Base-by-base conservation (phyloP, 805 yeast genomes). In the Hanseniaspora mollemarum region DNA sequence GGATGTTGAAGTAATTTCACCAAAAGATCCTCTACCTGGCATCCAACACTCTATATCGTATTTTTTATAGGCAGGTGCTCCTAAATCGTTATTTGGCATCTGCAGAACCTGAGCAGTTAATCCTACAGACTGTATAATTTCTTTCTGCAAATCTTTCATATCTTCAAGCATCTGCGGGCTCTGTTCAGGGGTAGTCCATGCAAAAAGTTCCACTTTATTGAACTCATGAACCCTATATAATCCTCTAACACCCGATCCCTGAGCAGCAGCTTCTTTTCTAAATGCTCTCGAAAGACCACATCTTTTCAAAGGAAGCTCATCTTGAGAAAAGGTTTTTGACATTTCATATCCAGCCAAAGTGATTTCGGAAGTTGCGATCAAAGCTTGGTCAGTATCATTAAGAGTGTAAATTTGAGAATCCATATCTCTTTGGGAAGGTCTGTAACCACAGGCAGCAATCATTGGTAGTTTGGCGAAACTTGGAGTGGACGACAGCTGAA, bases 1-100 rank as follows among this genome's bases (percentile, higher is more conserved):
- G 1, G 96, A 87, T 1, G 94, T 74, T 26, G 95, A 85, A 1
- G 94, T 80, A 29, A 92, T 72, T 62, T 92, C 98, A 3, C 98
- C 98, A 86, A 94, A 90, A 1, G 68, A 63, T 0, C 86, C 88
- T 58, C 96, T 76, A 2, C 97, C 96, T 0, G 97, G 97, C 97
- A 92, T 90, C 87, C 95, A 86, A 0, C 88, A 95, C 66, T 92
- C 98, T 52, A 88, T 85, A 59, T 92, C 98, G 62, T 80, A 86
- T 63, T 92, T 92, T 60, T 83, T 81, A 65, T 73, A 78, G 0
- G 97, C 97, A 1, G 98, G 95, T 0, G 95, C 81, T 0, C 98
- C 98, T 48, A 92, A 68, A 62, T 92, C 98, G 55, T 83, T 78
- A 24, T 81, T 78, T 0, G 96, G 96, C 87, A 92, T 87, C 54